phyloP scores from a whole-genome alignment of 1,139 yeast genomes.

The Sugiyamaella japonica region DNA sequence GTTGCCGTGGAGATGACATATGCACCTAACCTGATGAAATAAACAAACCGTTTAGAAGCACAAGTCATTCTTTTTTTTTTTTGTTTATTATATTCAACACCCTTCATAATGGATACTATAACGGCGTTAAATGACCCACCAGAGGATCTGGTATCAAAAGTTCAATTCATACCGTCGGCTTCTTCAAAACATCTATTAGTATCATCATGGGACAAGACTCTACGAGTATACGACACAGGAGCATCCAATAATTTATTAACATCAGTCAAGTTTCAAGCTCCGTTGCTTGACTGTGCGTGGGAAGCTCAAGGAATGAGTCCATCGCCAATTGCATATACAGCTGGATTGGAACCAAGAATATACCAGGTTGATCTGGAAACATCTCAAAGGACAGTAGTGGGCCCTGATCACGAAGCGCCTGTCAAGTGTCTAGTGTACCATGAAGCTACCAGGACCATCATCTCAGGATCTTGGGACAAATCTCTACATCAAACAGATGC shows the following conservation, averaged over 20 bases:
- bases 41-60: not conserved
- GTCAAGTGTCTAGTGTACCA: conserved; percentile 38
- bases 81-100: not conserved
- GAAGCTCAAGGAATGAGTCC: conserved; percentile 25
- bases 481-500: conserved; percentile 46
- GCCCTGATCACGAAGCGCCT: conserved; percentile 40
- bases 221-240: conserved; percentile 36
- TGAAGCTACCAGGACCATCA: conserved; percentile 37
- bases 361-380: conserved; percentile 34
- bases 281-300: conserved; percentile 40
- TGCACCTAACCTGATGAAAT: not conserved
- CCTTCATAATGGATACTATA: conserved; percentile 1
- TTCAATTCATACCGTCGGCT: conserved; percentile 33
- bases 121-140: conserved; percentile 31
- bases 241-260: conserved; percentile 18
- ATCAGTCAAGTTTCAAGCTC: conserved; percentile 32
- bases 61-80: not conserved
- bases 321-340: conserved; percentile 29
- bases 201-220: conserved; percentile 42
- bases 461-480: conserved; percentile 60
- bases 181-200: conserved; percentile 34
- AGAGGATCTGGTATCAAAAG: conserved; percentile 36
- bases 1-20: not conserved
- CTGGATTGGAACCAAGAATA: conserved; percentile 35
- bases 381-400: conserved; percentile 31